These are phyloP conservation scores for Steccherinum ochraceum DNA, from an alignment of 768 basidiomycete genomes.

Conservation along the genomic window DNA sequence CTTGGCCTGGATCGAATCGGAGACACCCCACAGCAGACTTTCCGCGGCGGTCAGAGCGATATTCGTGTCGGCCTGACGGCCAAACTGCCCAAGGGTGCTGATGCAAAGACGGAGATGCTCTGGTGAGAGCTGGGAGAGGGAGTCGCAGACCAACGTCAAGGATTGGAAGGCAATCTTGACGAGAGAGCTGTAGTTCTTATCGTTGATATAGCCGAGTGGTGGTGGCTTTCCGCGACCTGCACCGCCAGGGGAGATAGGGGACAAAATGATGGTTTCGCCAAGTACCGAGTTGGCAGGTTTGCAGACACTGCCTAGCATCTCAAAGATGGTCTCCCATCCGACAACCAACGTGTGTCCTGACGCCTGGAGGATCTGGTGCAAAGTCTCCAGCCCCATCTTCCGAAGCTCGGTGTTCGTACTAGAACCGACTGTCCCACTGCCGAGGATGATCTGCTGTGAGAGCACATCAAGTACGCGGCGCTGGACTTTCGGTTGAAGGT, in stretches of 20 bases:
- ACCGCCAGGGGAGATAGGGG: slow-evolving; percentile 33
- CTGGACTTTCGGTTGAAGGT: slow-evolving; percentile 68
- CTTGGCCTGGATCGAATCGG: slow-evolving; percentile 88
- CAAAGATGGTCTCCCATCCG: slow-evolving; percentile 92
- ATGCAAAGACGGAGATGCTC: slow-evolving; percentile 86
- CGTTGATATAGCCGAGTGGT: slow-evolving; percentile 50
- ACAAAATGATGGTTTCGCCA: slow-evolving; percentile 14
- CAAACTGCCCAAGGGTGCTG: slow-evolving; percentile 85
- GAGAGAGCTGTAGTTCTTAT: slow-evolving; percentile 66
- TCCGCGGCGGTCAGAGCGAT: slow-evolving; percentile 93
- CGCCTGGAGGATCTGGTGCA: slow-evolving; percentile 86
- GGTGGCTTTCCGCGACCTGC: slow-evolving; percentile 36
- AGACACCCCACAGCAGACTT: slow-evolving; percentile 91
- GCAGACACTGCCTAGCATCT: slow-evolving; percentile 88
- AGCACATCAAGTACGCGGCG: slow-evolving; percentile 82
- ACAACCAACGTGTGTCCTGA: slow-evolving; percentile 88
- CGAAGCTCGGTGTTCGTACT: slow-evolving; percentile 68
- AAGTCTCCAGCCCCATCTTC: slow-evolving; percentile 80
- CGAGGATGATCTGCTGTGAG: slow-evolving; percentile 64
- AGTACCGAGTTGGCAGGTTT: slow-evolving; percentile 36
- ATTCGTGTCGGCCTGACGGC: slow-evolving; percentile 90
- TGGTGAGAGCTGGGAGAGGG: slow-evolving; percentile 72
- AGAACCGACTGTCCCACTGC: slow-evolving; percentile 30
- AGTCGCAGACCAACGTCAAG: slow-evolving; percentile 90
- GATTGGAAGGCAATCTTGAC: slow-evolving; percentile 95